phyloP scores from a whole-genome alignment of 139 green algal genomes.

The Chlamydomonas schloesseri region DNA sequence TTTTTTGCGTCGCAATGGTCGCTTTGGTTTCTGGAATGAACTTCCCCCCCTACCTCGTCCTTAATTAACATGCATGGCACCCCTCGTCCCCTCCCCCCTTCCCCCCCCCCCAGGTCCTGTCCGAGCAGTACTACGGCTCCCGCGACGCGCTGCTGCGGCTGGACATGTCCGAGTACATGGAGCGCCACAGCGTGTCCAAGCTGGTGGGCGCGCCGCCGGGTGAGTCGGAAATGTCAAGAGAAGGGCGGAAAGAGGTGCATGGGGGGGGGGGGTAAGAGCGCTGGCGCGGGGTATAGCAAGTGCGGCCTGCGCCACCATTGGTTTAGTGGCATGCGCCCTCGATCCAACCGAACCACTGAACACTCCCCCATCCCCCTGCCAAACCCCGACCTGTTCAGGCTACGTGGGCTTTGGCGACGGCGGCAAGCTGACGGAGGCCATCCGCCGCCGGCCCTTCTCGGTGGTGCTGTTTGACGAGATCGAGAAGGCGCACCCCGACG shows the following conservation, averaged over 20 bases:
- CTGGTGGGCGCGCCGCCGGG: conserved; percentile 92
- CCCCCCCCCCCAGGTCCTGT: conserved; percentile 76
- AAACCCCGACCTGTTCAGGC: no score
- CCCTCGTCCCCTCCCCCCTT: no score
- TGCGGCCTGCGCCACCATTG: no score
- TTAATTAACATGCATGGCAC: no score
- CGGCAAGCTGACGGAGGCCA: conserved; percentile 97
- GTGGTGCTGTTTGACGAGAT: conserved; percentile 98
- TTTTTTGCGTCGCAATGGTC: no score
- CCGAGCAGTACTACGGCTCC: conserved; percentile 76
- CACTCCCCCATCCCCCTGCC: no score
- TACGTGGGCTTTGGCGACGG: conserved; percentile 98
- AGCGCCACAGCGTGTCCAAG: conserved; percentile 88
- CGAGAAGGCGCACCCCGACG: conserved; percentile 99
- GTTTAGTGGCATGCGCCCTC: no score
- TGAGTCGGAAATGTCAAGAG: neutral
- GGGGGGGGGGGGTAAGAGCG: neutral
- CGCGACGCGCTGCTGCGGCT: conserved; percentile 89
- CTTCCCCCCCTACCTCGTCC: no score
- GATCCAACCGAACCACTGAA: no score
- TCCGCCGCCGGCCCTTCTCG: conserved; percentile 83
- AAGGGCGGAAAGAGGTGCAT: neutral
- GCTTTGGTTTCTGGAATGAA: no score
- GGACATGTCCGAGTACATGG: conserved; percentile 99
- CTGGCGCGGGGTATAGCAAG: neutral